Evolutionary conservation across 129 eudicot genomes (phyloP).

Genomic region (Smallanthus sonchifolius): DNA sequence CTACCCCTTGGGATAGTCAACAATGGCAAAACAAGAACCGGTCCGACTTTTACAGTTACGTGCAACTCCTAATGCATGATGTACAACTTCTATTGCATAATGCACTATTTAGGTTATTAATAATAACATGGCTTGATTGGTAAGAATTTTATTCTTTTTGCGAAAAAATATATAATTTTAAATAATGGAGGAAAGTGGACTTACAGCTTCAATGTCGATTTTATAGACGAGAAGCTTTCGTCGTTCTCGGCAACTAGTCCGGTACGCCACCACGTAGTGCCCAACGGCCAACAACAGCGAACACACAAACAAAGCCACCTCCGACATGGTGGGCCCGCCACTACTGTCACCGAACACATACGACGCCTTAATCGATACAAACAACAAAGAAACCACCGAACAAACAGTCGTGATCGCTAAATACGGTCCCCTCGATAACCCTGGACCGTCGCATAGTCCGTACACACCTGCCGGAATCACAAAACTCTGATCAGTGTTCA

Average conservation of each 20-base stretch:
- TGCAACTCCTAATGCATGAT: not conserved
- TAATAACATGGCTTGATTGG: not conserved
- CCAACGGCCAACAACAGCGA: slow-evolving; percentile 70
- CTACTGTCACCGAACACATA: slow-evolving; percentile 49
- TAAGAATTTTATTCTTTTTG: slow-evolving; percentile 4
- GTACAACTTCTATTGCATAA: not conserved
- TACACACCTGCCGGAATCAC: slow-evolving; percentile 63
- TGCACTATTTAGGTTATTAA: not conserved
- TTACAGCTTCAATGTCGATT: slow-evolving; percentile 94
- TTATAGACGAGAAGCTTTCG: slow-evolving; percentile 89
- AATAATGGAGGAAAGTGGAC: slow-evolving; percentile 26
- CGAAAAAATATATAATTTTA: not conserved
- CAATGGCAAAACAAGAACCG: slow-evolving; percentile 15
- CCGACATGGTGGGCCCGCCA: slow-evolving; percentile 29
- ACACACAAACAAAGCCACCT: slow-evolving; percentile 62
- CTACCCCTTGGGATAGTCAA: slow-evolving; percentile 22
- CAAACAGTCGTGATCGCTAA: slow-evolving; percentile 71
- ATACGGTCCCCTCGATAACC: slow-evolving; percentile 81
- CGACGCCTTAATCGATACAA: slow-evolving; percentile 83
- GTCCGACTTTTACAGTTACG: slow-evolving; percentile 18
- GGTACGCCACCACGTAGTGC: slow-evolving; percentile 79
- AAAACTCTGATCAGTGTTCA: slow-evolving; percentile 8
- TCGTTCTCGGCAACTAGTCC: slow-evolving; percentile 90
- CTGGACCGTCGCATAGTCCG: slow-evolving; percentile 87
- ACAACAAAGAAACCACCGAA: slow-evolving; percentile 69